phyloP scores from a whole-genome alignment of 139 green algal species.

The Diplosphaera chodatii region DNA sequence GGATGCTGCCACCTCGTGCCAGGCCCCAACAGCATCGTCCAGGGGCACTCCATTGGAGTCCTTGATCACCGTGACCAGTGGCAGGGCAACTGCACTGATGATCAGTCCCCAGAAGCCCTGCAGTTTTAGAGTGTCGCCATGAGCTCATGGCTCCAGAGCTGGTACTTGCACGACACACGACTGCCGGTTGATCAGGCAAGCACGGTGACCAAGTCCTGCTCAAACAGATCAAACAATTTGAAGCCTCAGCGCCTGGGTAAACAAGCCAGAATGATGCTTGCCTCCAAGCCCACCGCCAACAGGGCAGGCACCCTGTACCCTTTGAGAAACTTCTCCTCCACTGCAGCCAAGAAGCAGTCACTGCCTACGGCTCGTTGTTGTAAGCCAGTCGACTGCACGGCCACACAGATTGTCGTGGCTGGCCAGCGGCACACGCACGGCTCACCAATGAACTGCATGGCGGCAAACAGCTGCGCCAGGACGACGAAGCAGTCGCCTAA shows the following conservation, averaged over 20 bases:
- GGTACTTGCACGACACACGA: too few species aligned
- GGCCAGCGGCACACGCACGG: too few species aligned
- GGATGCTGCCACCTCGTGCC: slow-evolving; percentile 11
- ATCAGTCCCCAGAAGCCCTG: slow-evolving; percentile 73
- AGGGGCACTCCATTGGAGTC: slow-evolving; percentile 41
- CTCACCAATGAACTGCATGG: slow-evolving; percentile 65
- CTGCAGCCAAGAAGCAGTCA: not conserved
- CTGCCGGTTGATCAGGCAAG: too few species aligned
- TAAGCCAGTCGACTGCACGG: too few species aligned
- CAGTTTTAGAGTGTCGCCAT: too few species aligned
- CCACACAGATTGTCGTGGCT: too few species aligned
- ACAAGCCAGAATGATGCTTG: too few species aligned
- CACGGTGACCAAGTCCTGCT: too few species aligned
- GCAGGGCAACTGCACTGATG: slow-evolving; percentile 54
- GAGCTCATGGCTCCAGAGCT: too few species aligned
- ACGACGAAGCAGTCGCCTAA: slow-evolving; percentile 75
- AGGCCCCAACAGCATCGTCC: slow-evolving; percentile 37
- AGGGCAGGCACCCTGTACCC: slow-evolving; percentile 46
- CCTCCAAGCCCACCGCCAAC: slow-evolving; percentile 54
- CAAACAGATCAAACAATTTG: too few species aligned
- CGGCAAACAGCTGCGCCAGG: slow-evolving; percentile 49
- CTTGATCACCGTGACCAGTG: slow-evolving; percentile 39
- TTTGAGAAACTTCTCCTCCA: slow-evolving; percentile 81
- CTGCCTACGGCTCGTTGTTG: too few species aligned
- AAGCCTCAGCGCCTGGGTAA: too few species aligned